Evolutionary conservation across 2,329 filamentous ascomycete genomes (phyloP), one percentile per base, ranked within the genome.

Genomic region (Fusarium cyanostomum): DNA sequence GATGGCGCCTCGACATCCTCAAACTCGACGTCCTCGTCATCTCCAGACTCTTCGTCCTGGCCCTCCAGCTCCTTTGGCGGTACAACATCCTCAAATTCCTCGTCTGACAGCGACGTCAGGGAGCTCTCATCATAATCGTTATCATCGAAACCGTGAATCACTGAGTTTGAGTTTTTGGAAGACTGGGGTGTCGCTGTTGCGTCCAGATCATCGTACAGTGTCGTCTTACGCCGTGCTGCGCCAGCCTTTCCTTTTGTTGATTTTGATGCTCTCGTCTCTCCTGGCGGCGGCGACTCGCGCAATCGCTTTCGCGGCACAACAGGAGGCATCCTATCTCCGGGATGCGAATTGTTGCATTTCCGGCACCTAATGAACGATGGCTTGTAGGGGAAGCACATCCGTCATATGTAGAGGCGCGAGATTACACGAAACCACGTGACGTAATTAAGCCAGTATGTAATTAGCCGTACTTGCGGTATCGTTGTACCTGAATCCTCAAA

Each of bases 301-400:
- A 86, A 69, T 59, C 88, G 84, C 77, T 92, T 93, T 67, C 88
- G 86, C 44, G 88, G 82, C 13, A 91, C 81, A 64, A 85, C 79
- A 21, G 90, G 89, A 70, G 90, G 88, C 89, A 92, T 92, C 35
- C 44, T 73, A 21, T 56, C 46, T 52, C 39, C n/a, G 21, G 24
- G 33, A 53, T 43, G 21, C 27, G 33, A 37, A 44, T 48, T 52
- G 54, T 62, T 46, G 54, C 62, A 66, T 66, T 52, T 64, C 35
- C 33, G 24, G 55, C 33, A 30, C 15, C 51, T 30, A 18, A 33
- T 43, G 34, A 16, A 12, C 31, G 37, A 31, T 37, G 3, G 15
- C 24, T 38, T 61, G n/a, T 31, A 56, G 37, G 35, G 45, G 15
- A 42, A 34, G 38, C 51, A 61, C 60, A 44, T 54, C 50, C 49